Evolutionary conservation across 176 grass and related monocot genomes (phyloP).

Genomic region (Aegilops bicornis): DNA sequence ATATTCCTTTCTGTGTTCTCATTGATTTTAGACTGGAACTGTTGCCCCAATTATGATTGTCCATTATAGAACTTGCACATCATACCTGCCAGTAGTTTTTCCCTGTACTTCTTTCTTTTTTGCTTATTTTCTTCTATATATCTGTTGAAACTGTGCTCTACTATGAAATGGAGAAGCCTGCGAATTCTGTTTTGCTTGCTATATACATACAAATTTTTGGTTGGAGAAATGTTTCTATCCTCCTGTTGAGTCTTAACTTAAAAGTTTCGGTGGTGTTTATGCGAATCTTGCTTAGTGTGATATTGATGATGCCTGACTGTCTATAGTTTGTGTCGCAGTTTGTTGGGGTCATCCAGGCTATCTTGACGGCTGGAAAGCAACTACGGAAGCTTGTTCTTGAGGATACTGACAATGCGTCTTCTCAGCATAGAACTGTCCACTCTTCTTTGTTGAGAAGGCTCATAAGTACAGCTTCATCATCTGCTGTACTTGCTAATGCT

Average conservation of each 20-base stretch:
- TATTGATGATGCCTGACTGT: slow-evolving; percentile 13
- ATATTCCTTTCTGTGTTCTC: slow-evolving; percentile 17
- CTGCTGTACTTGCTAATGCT: slow-evolving; percentile 51
- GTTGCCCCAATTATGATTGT: neutral
- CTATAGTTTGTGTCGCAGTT: slow-evolving; percentile 47
- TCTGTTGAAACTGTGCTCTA: neutral
- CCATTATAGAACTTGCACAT: neutral
- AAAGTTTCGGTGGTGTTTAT: neutral
- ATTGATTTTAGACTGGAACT: neutral
- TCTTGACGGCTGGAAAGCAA: slow-evolving; percentile 75
- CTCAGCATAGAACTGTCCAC: slow-evolving; percentile 41
- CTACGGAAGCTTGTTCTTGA: slow-evolving; percentile 64
- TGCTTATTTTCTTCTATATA: neutral
- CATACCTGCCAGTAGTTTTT: neutral
- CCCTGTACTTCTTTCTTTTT: neutral
- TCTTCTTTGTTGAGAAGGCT: slow-evolving; percentile 84
- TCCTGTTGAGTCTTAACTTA: neutral
- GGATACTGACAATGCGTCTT: slow-evolving; percentile 25
- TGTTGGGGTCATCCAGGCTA: slow-evolving; percentile 77
- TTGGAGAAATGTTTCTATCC: neutral
- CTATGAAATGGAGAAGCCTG: neutral
- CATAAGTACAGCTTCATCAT: slow-evolving; percentile 71
- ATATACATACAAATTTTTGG: neutral
- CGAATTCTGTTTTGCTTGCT: neutral
- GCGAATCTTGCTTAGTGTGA: neutral